Percentiles rank a stretch among this genome's conserved stretches.
Conservation (phyloP, 208 protist genomes). For the Acanthamoeba lugdunensis region DNA sequence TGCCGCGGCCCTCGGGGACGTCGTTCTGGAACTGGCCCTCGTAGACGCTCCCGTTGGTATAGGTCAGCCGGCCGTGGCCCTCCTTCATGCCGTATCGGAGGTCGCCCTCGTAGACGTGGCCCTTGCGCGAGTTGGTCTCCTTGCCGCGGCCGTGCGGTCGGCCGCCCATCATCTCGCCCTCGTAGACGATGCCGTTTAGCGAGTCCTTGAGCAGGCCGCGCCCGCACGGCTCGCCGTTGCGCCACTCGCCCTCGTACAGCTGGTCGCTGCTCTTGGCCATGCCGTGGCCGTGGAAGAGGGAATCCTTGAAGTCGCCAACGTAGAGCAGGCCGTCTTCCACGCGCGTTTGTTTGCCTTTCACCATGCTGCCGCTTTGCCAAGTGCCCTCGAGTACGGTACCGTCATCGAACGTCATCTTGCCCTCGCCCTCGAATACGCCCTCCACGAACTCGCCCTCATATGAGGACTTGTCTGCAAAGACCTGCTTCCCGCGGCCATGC, state of each 20-base stretch:
- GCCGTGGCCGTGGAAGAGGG: conserved; percentile 49
- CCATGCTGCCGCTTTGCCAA: conserved; percentile 62
- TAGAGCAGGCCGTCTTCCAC: conserved; percentile 71
- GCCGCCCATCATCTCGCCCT: conserved; percentile 67
- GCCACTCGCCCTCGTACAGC: conserved; percentile 52
- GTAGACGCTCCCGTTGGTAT: conserved; percentile 56
- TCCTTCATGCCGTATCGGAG: conserved; percentile 68
- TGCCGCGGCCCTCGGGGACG: conserved; percentile 50
- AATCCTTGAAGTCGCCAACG: conserved; percentile 45
- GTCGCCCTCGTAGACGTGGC: conserved; percentile 58
- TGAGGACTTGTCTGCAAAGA: not conserved
- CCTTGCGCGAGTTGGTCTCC: conserved; percentile 29
- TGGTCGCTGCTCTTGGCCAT: conserved; percentile 41
- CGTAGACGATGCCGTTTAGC: conserved; percentile 2
- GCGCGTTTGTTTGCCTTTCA: conserved; percentile 60
- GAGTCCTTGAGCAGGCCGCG: conserved; percentile 18
- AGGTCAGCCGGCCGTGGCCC: conserved; percentile 21
- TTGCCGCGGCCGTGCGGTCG: conserved; percentile 40
- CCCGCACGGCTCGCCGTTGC: conserved; percentile 46
- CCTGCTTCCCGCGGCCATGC: conserved; percentile 29
- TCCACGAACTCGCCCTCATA: conserved; percentile 75
- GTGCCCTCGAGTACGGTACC: conserved; percentile 77
- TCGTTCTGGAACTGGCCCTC: conserved; percentile 71
- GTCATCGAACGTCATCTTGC: conserved; percentile 76
- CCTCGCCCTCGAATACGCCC: conserved; percentile 69